phyloP scores from a whole-genome alignment of 2,329 filamentous ascomycete genomes.

The Thielaviopsis punctulata region DNA sequence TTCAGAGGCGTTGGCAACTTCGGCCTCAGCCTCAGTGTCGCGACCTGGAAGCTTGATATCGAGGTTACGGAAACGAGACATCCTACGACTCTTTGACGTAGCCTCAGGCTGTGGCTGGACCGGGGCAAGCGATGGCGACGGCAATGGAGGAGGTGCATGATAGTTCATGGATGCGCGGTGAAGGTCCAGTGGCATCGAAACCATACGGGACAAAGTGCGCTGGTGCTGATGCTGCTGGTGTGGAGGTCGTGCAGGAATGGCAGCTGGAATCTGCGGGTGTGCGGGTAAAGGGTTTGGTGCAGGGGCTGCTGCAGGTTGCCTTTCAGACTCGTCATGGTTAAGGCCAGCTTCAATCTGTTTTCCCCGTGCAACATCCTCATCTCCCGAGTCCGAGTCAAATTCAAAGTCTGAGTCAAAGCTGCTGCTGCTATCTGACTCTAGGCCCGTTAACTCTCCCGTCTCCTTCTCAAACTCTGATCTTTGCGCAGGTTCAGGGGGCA shows the following conservation, averaged over 20 bases:
- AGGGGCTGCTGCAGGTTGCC: background rate
- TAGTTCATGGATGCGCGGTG: background rate
- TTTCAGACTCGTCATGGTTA: background rate
- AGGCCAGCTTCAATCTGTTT: background rate
- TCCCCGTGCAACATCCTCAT: background rate
- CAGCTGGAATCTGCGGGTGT: background rate
- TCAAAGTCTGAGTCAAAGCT: background rate
- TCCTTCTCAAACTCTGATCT: constrained; percentile 1
- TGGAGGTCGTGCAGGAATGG: background rate
- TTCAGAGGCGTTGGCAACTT: background rate
- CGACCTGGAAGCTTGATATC: constrained; percentile 1
- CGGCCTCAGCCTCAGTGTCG: background rate
- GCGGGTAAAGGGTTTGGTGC: background rate
- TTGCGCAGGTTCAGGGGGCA: background rate
- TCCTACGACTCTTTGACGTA: background rate
- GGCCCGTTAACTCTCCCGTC: background rate
- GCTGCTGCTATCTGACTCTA: background rate
- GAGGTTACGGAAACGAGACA: background rate
- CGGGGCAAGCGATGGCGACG: background rate
- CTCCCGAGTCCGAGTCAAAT: background rate
- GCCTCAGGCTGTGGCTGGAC: background rate
- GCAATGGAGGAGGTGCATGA: background rate
- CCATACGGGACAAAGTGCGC: background rate
- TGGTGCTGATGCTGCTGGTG: background rate
- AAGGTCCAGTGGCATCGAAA: constrained; percentile 2